Evolutionary conservation across 148 eudicot species (phyloP).

Genomic region (Fagopyrum homotropicum): DNA sequence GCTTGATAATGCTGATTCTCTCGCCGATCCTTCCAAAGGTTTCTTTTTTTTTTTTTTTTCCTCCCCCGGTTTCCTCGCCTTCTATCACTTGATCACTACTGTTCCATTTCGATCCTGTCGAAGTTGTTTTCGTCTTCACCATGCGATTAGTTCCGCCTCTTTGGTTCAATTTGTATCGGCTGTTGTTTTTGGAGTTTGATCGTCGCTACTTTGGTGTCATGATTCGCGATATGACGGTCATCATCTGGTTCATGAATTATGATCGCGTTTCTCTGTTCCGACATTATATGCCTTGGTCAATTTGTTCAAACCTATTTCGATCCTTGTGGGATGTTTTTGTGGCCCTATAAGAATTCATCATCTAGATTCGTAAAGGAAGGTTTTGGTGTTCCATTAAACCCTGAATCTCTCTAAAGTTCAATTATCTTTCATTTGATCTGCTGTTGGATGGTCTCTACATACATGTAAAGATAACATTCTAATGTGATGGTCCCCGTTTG

Average conservation of each 20-base stretch:
- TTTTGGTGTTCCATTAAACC: not conserved
- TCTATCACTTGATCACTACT: not conserved
- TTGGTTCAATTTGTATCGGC: not conserved
- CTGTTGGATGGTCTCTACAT: not conserved
- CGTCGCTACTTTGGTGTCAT: not conserved
- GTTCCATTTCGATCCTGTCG: not conserved
- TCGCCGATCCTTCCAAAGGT: constrained; percentile 44
- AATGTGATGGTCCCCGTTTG: not conserved
- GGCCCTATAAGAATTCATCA: not conserved
- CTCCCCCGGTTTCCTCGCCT: too few relatives aligned
- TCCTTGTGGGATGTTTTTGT: not conserved
- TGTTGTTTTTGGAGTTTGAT: not conserved
- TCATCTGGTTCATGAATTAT: not conserved
- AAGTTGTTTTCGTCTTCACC: not conserved
- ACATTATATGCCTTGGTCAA: not conserved
- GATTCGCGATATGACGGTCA: not conserved
- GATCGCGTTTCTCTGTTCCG: not conserved
- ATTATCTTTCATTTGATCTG: not conserved
- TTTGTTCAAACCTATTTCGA: not conserved
- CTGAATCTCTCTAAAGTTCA: not conserved
- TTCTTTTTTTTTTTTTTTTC: not conserved
- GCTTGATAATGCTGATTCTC: constrained; percentile 21
- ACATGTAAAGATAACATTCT: constrained; percentile 11
- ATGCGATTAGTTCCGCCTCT: not conserved
- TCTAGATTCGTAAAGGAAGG: not conserved